Percentiles rank a stretch among this genome's conserved stretches.
Evolutionary conservation across 257 asterid genomes (phyloP).

Genomic region (Salvia rosmarinus): DNA sequence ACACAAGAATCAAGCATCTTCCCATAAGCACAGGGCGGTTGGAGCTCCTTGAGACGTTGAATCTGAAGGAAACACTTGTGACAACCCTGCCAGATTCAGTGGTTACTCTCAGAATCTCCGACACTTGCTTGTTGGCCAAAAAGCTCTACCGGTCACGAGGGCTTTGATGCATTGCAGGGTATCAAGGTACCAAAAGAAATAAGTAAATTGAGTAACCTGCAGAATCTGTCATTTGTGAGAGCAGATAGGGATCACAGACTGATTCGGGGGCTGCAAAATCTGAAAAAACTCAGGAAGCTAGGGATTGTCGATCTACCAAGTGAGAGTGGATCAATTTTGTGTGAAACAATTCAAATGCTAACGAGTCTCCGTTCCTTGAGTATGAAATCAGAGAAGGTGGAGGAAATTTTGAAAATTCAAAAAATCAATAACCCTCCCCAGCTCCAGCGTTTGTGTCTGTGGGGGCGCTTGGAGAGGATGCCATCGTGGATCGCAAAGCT

Average conservation of each 20-base stretch:
- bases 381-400: neutral
- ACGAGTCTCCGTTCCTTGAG: slow-evolving; percentile 19
- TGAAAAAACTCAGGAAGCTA: slow-evolving; percentile 28
- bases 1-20: slow-evolving; percentile 12
- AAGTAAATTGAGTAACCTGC: slow-evolving; percentile 16
- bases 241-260: neutral
- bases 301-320: slow-evolving; percentile 17
- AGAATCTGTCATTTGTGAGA: slow-evolving; percentile 29
- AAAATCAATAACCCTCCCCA: slow-evolving; percentile 17
- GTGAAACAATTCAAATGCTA: slow-evolving; percentile 14
- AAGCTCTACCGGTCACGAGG: neutral
- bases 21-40: slow-evolving; percentile 22
- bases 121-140: slow-evolving; percentile 10
- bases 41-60: slow-evolving; percentile 30
- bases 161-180: slow-evolving; percentile 21
- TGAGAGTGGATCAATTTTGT: neutral
- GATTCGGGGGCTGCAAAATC: neutral
- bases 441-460: slow-evolving; percentile 30
- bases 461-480: slow-evolving; percentile 25
- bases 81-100: slow-evolving; percentile 12
- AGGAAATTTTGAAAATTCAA: slow-evolving; percentile 22
- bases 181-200: neutral
- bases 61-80: slow-evolving; percentile 32
- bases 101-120: slow-evolving; percentile 6
- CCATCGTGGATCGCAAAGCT: slow-evolving; percentile 35